Percentiles rank a stretch among this genome's conserved stretches.
These are phyloP conservation scores for Monilinia aucupariae DNA, from an alignment of 2,329 filamentous ascomycete genomes.

Conservation along the genomic window DNA sequence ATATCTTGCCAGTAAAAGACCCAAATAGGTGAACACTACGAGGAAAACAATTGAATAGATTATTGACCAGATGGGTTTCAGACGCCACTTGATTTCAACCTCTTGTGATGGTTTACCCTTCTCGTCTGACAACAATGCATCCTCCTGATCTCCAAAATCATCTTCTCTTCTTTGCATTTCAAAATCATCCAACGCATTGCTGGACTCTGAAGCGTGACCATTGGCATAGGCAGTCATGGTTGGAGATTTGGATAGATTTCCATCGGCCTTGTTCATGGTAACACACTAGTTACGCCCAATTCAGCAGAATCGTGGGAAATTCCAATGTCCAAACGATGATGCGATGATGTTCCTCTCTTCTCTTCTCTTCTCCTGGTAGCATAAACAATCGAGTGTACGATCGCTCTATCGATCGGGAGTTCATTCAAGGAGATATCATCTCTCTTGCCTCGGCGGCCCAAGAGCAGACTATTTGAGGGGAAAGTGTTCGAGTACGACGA, in stretches of 20 bases:
- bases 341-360: too few relatives aligned
- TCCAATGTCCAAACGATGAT: background rate
- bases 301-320: background rate
- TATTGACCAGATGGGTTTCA: constrained; percentile 32
- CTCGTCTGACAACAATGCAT: background rate
- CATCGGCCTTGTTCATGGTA: background rate
- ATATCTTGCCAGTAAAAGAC: constrained; percentile 26
- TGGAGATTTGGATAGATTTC: background rate
- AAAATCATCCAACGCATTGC: constrained; percentile 25
- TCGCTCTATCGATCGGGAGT: background rate
- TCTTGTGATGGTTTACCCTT: constrained; percentile 18
- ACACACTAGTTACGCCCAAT: background rate
- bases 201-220: constrained; percentile 15
- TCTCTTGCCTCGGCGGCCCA: background rate
- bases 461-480: background rate
- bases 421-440: background rate
- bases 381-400: background rate
- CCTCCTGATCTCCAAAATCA: constrained; percentile 22
- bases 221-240: constrained; percentile 22
- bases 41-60: constrained; percentile 24
- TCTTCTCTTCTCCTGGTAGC: background rate
- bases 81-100: constrained; percentile 30
- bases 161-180: constrained; percentile 31
- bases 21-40: constrained; percentile 22
- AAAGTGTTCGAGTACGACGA: background rate